Percentiles rank a stretch among this genome's conserved stretches.
These are phyloP conservation scores for Metarhizium robertsii DNA, from an alignment of 2,329 filamentous ascomycete species.

Conservation along the genomic window DNA sequence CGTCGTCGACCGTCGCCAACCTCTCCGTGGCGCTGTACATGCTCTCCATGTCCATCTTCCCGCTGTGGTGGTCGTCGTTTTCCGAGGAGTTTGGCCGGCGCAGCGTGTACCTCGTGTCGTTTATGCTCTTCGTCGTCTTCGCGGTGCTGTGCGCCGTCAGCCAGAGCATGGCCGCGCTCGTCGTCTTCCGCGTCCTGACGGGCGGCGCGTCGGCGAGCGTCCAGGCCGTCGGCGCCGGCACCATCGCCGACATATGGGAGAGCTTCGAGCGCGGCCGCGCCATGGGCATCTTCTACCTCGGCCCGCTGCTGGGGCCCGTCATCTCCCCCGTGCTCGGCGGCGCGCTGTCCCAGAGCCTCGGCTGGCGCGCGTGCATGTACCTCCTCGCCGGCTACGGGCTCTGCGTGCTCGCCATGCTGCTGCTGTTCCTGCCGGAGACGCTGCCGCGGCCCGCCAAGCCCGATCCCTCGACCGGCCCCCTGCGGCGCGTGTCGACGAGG, in stretches of 20 bases:
- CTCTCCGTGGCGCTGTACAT: conserved; percentile 72
- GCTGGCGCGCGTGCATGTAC: conserved; percentile 73
- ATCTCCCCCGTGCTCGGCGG: conserved; percentile 71
- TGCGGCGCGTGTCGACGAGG: conserved; percentile 46
- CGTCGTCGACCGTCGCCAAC: conserved; percentile 59
- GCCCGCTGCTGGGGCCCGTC: conserved; percentile 65
- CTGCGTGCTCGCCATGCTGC: conserved; percentile 42
- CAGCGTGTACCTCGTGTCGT: conserved; percentile 70
- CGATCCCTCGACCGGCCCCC: conserved; percentile 1
- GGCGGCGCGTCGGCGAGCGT: conserved; percentile 74
- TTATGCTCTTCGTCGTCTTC: conserved; percentile 62
- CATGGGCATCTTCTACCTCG: conserved; percentile 79
- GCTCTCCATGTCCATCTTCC: conserved; percentile 75
- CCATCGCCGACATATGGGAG: conserved; percentile 76
- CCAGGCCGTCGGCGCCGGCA: conserved; percentile 75
- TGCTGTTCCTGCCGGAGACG: conserved; percentile 59
- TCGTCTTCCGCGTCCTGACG: conserved; percentile 63
- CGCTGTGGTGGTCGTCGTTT: conserved; percentile 80
- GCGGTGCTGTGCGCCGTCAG: conserved; percentile 60
- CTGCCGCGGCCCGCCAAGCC: conserved; percentile 29
- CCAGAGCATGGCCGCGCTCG: conserved; percentile 63
- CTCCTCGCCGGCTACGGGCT: conserved; percentile 64
- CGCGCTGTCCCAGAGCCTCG: conserved; percentile 55
- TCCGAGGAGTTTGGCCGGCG: conserved; percentile 65
- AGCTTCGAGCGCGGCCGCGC: conserved; percentile 60